These are phyloP conservation scores for Pugionium cornutum DNA, from an alignment of 345 rosid genomes.

Conservation along the genomic window DNA sequence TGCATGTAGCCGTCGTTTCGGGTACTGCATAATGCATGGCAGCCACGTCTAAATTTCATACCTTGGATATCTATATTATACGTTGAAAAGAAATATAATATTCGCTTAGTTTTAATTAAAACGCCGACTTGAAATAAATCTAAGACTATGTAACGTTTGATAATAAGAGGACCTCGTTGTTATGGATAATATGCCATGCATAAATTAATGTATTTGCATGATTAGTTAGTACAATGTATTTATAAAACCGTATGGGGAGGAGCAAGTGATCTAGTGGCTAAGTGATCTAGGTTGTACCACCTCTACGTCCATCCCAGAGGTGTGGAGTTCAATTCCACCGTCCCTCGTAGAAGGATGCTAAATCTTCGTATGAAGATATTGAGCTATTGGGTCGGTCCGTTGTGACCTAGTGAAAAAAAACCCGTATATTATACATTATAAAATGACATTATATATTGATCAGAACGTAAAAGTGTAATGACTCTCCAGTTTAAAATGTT, in stretches of 20 bases:
- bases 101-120: not conserved
- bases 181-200: conserved; percentile 29
- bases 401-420: too few species aligned
- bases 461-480: too few species aligned
- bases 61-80: conserved; percentile 4
- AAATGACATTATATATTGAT: not conserved
- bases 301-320: too few species aligned
- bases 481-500: too few species aligned
- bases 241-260: too few species aligned
- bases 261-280: too few species aligned
- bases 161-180: conserved; percentile 25
- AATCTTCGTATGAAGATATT: too few species aligned
- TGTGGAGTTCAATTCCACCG: too few species aligned
- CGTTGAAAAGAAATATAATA: not conserved
- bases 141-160: conserved; percentile 26
- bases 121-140: conserved; percentile 17
- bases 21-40: conserved; percentile 24
- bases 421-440: not conserved
- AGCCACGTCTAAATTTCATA: conserved; percentile 32
- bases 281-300: too few species aligned
- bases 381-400: too few species aligned
- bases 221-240: conserved; percentile 26
- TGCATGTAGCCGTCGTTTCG: conserved; percentile 1
- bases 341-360: too few species aligned
- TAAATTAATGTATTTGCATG: conserved; percentile 24